A percentile compares a stretch with the other conserved stretches of the same genome.
phyloP scores from a whole-genome alignment of 1,139 yeast species.

The Pichia sp. region DNA sequence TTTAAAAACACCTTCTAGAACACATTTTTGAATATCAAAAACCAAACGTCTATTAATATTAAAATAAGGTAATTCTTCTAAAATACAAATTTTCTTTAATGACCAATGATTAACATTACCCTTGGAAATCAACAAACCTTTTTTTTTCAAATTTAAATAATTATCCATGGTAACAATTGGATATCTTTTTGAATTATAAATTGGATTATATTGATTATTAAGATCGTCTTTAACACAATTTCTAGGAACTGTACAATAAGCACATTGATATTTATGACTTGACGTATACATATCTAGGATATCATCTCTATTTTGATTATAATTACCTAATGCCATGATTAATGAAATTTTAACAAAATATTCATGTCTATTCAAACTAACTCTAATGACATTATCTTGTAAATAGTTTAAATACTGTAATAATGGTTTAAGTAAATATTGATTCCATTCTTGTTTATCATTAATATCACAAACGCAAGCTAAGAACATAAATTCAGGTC shows the following conservation, averaged over 20 bases:
- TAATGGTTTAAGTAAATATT: conserved; percentile 2
- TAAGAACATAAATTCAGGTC: conserved; percentile 11
- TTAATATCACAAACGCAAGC: conserved; percentile 2
- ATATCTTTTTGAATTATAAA: conserved; percentile 1
- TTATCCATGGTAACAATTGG: neutral
- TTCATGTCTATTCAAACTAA: conserved; percentile 13
- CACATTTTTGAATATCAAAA: conserved; percentile 2
- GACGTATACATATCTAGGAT: conserved; percentile 2
- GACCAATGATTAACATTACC: neutral
- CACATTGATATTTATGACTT: conserved; percentile 3
- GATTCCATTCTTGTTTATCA: neutral
- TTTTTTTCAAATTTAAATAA: neutral
- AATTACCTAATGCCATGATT: conserved; percentile 3
- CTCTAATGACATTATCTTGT: conserved; percentile 1
- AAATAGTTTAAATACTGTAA: conserved; percentile 5
- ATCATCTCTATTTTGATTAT: neutral
- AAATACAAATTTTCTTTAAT: neutral
- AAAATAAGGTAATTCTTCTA: conserved; percentile 1
- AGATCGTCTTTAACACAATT: neutral
- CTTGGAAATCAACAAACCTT: neutral
- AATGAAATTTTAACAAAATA: conserved; percentile 7
- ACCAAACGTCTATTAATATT: conserved; percentile 2
- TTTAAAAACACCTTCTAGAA: conserved; percentile 4
- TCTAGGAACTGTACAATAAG: conserved; percentile 6
- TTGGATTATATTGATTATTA: conserved; percentile 2